Conservation (phyloP, 2,329 filamentous ascomycete species). For the Verticillium nubilum region DNA sequence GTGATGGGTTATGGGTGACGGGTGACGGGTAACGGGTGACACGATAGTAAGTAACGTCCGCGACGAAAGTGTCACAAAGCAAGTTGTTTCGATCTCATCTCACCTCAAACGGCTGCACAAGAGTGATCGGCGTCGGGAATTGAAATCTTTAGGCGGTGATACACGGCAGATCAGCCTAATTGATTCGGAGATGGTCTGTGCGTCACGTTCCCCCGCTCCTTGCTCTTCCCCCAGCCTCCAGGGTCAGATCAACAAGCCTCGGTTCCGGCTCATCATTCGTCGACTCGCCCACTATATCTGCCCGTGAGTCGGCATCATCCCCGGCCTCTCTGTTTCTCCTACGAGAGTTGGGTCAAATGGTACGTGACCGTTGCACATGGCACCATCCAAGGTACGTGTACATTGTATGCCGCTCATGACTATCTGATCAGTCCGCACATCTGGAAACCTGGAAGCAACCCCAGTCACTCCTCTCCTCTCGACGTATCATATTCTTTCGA, state of each 20-base stretch:
- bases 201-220: neutral
- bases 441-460: too few relatives aligned
- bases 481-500: neutral
- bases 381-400: neutral
- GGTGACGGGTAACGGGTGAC: too few relatives aligned
- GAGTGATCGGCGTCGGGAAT: neutral
- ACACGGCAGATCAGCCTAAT: constrained; percentile 15
- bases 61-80: neutral
- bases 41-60: too few relatives aligned
- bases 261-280: neutral
- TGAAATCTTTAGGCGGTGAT: constrained; percentile 21
- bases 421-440: neutral
- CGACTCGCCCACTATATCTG: neutral
- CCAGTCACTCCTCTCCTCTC: neutral
- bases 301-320: neutral
- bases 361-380: neutral
- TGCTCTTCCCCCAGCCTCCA: neutral
- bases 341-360: neutral
- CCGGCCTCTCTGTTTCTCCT: neutral
- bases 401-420: neutral
- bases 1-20: too few relatives aligned
- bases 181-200: neutral
- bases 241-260: neutral
- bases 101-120: neutral
- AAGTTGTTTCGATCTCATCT: neutral